Conservation (phyloP, 164 flowering plant species). For the Umbellularia californica region DNA sequence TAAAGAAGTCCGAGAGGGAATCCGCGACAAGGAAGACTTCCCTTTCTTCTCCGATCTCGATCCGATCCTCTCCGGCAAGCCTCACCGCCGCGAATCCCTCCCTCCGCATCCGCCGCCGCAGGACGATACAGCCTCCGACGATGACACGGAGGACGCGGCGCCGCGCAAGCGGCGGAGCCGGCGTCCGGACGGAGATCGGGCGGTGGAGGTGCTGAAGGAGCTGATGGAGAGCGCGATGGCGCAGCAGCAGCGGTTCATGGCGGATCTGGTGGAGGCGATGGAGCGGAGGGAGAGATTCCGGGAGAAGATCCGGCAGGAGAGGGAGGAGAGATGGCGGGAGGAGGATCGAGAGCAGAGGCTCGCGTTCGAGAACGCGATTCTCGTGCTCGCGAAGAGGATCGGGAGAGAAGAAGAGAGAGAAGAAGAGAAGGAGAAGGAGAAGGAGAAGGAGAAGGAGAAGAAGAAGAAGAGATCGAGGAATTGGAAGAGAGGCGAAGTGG, state of each 20-base stretch:
- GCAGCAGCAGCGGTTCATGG: slow-evolving; percentile 4
- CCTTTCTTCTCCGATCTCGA: slow-evolving; percentile 11
- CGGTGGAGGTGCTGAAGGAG: slow-evolving; percentile 6
- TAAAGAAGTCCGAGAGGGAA: slow-evolving; percentile 8
- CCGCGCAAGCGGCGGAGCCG: not conserved
- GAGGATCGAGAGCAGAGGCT: slow-evolving; percentile 8
- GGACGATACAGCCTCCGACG: not conserved
- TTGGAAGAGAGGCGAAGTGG: slow-evolving; percentile 6
- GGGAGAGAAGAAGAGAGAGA: not conserved
- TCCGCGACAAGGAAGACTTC: slow-evolving; percentile 1
- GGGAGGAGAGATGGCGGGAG: slow-evolving; percentile 11
- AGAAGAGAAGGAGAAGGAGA: not conserved
- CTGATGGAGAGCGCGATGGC: slow-evolving; percentile 8
- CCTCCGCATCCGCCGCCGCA: not conserved
- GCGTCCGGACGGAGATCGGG: not conserved
- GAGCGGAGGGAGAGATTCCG: slow-evolving; percentile 7
- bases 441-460: not conserved
- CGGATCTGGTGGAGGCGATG: slow-evolving; percentile 6
- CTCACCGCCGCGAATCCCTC: slow-evolving; percentile 1
- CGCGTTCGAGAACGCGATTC: slow-evolving; percentile 10
- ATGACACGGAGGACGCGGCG: slow-evolving; percentile 4
- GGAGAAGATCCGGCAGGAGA: slow-evolving; percentile 4
- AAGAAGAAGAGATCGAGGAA: slow-evolving; percentile 9
- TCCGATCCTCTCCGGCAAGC: slow-evolving; percentile 4
- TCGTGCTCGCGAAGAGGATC: slow-evolving; percentile 4